Conservation (phyloP, 805 yeast species). For the Spathaspora hagerdaliae region DNA sequence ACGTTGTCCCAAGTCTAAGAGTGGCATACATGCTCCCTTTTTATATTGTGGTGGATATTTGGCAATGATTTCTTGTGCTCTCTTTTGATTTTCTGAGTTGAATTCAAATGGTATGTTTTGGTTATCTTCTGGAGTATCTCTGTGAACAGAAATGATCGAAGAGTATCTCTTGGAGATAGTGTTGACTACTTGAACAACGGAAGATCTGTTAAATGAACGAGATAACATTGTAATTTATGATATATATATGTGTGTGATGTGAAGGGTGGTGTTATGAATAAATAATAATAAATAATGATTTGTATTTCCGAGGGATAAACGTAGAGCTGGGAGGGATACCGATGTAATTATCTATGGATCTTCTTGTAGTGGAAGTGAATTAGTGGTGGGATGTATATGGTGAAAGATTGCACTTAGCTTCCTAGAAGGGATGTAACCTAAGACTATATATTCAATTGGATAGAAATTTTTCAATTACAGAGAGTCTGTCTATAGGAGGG, state of each 20-base stretch:
- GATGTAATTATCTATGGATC: too few relatives aligned
- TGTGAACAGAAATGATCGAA: constrained; percentile 57
- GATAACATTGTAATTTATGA: constrained; percentile 3
- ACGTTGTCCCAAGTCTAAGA: constrained; percentile 82
- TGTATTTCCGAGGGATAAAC: too few relatives aligned
- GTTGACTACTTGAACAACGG: neutral
- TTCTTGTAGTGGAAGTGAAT: too few relatives aligned
- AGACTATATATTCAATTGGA: too few relatives aligned
- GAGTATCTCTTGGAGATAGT: constrained; percentile 26
- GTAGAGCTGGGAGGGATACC: too few relatives aligned
- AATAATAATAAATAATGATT: too few relatives aligned
- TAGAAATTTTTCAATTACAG: too few relatives aligned
- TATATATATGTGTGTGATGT: neutral
- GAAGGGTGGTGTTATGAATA: neutral
- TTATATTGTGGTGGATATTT: constrained; percentile 85
- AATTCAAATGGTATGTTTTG: constrained; percentile 69
- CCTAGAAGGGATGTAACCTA: too few relatives aligned
- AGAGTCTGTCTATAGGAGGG: too few relatives aligned
- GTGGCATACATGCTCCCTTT: constrained; percentile 85
- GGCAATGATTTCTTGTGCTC: constrained; percentile 71
- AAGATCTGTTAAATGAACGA: constrained; percentile 1
- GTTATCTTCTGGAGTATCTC: constrained; percentile 68
- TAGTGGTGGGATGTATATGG: too few relatives aligned
- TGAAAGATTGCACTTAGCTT: too few relatives aligned
- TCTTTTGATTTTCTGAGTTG: constrained; percentile 53